Base-by-base conservation (phyloP, 495 filamentous ascomycete species). In the Letharia columbiana region DNA sequence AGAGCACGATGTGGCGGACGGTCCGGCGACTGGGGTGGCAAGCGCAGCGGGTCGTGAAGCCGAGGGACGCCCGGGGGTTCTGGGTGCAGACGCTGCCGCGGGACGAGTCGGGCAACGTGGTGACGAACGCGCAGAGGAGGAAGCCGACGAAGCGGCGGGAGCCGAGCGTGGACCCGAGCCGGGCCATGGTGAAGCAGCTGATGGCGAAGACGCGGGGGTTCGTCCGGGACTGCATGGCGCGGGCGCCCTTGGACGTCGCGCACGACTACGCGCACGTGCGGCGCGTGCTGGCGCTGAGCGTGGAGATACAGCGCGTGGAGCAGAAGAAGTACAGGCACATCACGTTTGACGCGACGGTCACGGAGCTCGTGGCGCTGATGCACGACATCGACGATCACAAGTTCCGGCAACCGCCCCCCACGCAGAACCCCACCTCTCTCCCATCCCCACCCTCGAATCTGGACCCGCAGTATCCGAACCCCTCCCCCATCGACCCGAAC, bases 191-290 rank as follows among this genome's bases (percentile, higher is more conserved):
- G 37, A 49, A 39, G 58, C 65, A 44, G 17, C 54, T 72, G 12
- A 15, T 72, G 15, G 63, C 49, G 3, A 58, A 57, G 35, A 70
- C 68, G 13, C 65, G 54, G 33, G 69, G 73, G 60, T 89, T 87
- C 71, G 85, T 90, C 37, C 77, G 81, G 67, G 70, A 77, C 15
- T 92, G 88, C 81, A 96, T 96, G 92, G 31, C 54, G 17, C 78
- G 84, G 49, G 50, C 57, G 8, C 56, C 31, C 2, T 90, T 90
- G 76, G 94, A 97, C 76, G 83, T 84, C 31, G 93, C 90, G 9
- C 94, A 97, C 78, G 88, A 95, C 78, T 91, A 86, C 77, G 75
- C 79, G 49, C 93, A 98, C 75, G 88, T 97, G 66, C 75, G 86
- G 64, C 87, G 94, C 49, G 93, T 98, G 41, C 77, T 89, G 10